Conservation (phyloP, 2,329 filamentous ascomycete genomes). For the Amauroascus verrucosus region DNA sequence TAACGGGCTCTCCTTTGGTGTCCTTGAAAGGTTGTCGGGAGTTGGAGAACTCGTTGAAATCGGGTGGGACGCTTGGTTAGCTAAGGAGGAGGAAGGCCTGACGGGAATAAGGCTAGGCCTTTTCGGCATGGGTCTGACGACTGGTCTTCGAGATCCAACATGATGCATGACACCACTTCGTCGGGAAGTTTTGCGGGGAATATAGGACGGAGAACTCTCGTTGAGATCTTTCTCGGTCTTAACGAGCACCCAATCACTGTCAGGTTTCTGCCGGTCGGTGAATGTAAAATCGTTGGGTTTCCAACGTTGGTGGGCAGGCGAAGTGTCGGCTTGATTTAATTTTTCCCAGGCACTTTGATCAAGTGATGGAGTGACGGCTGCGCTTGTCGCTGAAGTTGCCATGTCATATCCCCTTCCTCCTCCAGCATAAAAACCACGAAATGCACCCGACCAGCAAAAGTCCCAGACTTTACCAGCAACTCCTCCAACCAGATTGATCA, state of each 20-base stretch:
- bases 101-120: slow-evolving; percentile 16
- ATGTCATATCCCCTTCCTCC: slow-evolving; percentile 63
- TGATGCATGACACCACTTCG: slow-evolving; percentile 12
- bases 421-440: slow-evolving; percentile 78
- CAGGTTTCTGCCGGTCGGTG: neutral
- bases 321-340: slow-evolving; percentile 21
- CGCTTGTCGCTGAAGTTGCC: slow-evolving; percentile 20
- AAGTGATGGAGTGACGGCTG: slow-evolving; percentile 15
- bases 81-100: slow-evolving; percentile 10
- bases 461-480: slow-evolving; percentile 65
- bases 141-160: slow-evolving; percentile 11
- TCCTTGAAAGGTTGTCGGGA: slow-evolving; percentile 21
- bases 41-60: slow-evolving; percentile 20
- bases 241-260: slow-evolving; percentile 55
- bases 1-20: slow-evolving; percentile 23
- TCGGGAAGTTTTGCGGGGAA: slow-evolving; percentile 11
- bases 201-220: slow-evolving; percentile 18
- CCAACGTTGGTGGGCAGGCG: neutral
- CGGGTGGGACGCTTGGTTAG: neutral
- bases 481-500: slow-evolving; percentile 34
- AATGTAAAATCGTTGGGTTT: slow-evolving; percentile 1
- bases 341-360: slow-evolving; percentile 25
- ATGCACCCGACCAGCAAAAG: slow-evolving; percentile 63
- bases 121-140: slow-evolving; percentile 6
- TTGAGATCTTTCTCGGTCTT: slow-evolving; percentile 18